phyloP scores from a whole-genome alignment of 768 basidiomycete genomes.

The Mycena leptocephala region DNA sequence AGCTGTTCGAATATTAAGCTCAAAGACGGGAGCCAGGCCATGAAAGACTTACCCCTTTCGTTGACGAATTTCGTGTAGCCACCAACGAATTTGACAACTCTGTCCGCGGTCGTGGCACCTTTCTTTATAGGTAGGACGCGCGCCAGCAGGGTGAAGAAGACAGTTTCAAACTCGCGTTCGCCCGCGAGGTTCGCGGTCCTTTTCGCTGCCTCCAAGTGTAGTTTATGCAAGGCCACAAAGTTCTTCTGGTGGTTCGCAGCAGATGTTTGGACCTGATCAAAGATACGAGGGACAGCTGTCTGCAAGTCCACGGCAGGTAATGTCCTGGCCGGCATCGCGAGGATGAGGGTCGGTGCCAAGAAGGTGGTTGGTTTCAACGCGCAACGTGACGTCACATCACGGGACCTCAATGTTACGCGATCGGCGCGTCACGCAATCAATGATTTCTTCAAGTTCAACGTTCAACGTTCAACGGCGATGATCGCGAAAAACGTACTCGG shows the following conservation, averaged over 20 bases:
- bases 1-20: slow-evolving; percentile 43
- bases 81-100: slow-evolving; percentile 86
- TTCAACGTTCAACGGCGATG: too few relatives aligned
- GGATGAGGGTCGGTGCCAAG: too few relatives aligned
- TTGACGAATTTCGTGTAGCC: slow-evolving; percentile 84
- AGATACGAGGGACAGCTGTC: slow-evolving; percentile 71
- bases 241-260: slow-evolving; percentile 93
- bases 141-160: slow-evolving; percentile 72
- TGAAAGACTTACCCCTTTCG: slow-evolving; percentile 73
- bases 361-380: too few relatives aligned
- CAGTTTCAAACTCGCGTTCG: slow-evolving; percentile 83
- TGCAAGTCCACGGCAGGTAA: slow-evolving; percentile 28
- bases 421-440: not conserved
- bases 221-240: slow-evolving; percentile 84
- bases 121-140: slow-evolving; percentile 84
- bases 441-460: too few relatives aligned
- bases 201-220: slow-evolving; percentile 77
- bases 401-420: too few relatives aligned
- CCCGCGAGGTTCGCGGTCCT: slow-evolving; percentile 78
- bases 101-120: slow-evolving; percentile 82
- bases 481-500: too few relatives aligned
- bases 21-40: not conserved
- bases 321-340: slow-evolving; percentile 27
- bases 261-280: slow-evolving; percentile 84
- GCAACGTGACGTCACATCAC: too few relatives aligned